A percentile compares a stretch with the other conserved stretches of the same genome.
Evolutionary conservation across 2,329 filamentous ascomycete species (phyloP).

Genomic region (Metarhizium robertsii): DNA sequence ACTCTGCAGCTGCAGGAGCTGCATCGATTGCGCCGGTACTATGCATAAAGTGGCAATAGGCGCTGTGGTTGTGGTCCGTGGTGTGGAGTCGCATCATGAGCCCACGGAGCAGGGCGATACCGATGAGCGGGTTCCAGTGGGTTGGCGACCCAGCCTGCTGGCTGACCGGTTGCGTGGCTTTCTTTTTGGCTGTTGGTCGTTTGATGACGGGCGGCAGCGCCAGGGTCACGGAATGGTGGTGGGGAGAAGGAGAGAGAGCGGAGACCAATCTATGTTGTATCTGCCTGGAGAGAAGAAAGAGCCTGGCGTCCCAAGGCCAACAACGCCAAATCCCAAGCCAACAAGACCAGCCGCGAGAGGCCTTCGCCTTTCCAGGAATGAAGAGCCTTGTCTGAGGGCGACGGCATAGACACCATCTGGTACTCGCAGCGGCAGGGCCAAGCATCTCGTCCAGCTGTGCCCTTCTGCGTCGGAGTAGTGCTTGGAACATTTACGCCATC

Average conservation of each 20-base stretch:
- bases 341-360: not conserved
- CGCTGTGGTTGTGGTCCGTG: not conserved
- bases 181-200: not conserved
- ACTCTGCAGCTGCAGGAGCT: not conserved
- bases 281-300: not conserved
- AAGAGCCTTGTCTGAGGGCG: too few species aligned
- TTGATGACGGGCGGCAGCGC: not conserved
- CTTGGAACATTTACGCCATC: not conserved
- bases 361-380: too few species aligned
- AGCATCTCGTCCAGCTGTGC: not conserved
- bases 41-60: not conserved
- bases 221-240: not conserved
- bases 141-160: slow-evolving; percentile 2
- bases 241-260: not conserved
- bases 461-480: not conserved
- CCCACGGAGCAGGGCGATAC: not conserved
- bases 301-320: not conserved
- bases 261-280: not conserved
- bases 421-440: not conserved
- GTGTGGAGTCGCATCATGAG: not conserved
- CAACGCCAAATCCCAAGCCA: not conserved
- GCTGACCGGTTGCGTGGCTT: slow-evolving; percentile 4
- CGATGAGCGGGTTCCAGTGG: slow-evolving; percentile 4
- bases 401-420: too few species aligned
- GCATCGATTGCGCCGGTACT: not conserved